Evolutionary conservation across 768 basidiomycete genomes (phyloP), one percentile per base, ranked within the genome.

Genomic region (Serendipita indica): DNA sequence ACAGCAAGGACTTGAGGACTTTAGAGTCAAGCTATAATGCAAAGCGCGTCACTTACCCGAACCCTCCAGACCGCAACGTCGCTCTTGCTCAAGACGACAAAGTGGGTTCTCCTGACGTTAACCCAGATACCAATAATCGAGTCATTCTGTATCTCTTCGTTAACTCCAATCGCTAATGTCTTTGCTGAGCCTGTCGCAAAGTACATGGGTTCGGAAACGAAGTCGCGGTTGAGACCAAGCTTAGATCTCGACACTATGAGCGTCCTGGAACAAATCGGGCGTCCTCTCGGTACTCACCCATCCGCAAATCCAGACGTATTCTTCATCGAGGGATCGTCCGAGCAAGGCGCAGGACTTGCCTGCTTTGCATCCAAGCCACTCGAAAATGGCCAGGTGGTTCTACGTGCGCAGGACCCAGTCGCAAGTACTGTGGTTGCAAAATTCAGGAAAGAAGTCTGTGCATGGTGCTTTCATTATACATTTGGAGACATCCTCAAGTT

Each of bases 61-160:
- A 87, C 83, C 64, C 84, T 80, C 89, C 89, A 91, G 57, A 89
- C 76, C 1, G 84, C 75, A 52, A 91, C 70, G n/a, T 79, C 78
- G 65, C 73, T 79, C 62, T 74, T 77, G n/a, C 86, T 83, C 57
- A 90, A 72, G 13, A 80, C 76, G 67, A 83, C 84, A 68, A 90
- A 90, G 27, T 89, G 74, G n/a, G 80, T 80, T 70, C 79, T 89
- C 63, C 82, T 77, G 20, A 84, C 82, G 65, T 82, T 88, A 3
- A 84, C 74, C 25, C 74, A 71, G 58, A 88, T 67, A 14, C 72
- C 72, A 41, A 90, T 69, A 45, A 84, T 74, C 28, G 73, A 71
- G 65, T 86, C 83, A 57, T 75, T 70, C 13, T 77, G 74, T 45
- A 77, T 69, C 62, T 83, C 79, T 28, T 84, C 81, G 33, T 87